Evolutionary conservation across 2,329 filamentous ascomycete genomes (phyloP), one percentile per base, ranked within the genome.

Genomic region (Exophiala spinifera): DNA sequence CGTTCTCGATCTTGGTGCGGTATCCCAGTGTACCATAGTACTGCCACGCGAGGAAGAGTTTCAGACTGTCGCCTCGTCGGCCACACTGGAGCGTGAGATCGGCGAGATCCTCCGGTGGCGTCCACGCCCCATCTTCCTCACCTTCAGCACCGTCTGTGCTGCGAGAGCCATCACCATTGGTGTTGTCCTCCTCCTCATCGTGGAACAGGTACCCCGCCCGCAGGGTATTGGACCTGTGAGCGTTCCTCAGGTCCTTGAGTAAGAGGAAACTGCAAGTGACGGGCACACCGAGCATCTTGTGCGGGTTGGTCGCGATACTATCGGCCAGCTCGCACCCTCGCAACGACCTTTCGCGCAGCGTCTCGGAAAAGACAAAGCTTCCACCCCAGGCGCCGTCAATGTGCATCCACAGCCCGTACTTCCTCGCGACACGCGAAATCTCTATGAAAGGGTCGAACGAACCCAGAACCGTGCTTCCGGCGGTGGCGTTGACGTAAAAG

Each of bases 281-380:
- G 0, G 94, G 92, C 2, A 90, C 88, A 55, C 89, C 89, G 67
- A 97, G 81, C 94, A 97, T 97, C 75, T 97, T 97, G 75, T 99
- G 94, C 53, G 94, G 91, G 71, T 95, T 97, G 51, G 96, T 82
- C 1, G 91, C 89, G 36, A 97, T 76, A 13, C 85, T 89, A 71
- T 96, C 81, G 8, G 91, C 94, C 37, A 86, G 78, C 42, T 91
- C 79, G 1, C 81, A 76, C 13, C 92, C 92, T 1, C 75, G 70
- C 8, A 97, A 74, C 67, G 90, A 88, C 50, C 74, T 64, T 43
- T 74, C 75, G 40, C 88, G 85, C 53, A 73, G 74, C n/a, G 77
- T 40, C 0, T 53, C 46, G 3, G 84, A 88, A 73, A 97, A 96
- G 61, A 89, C 79, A 55, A 88, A 89, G 1, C 86, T 81, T 0